Base-by-base conservation (phyloP, 1,139 yeast species). In the Lizanozyma gosingica region DNA sequence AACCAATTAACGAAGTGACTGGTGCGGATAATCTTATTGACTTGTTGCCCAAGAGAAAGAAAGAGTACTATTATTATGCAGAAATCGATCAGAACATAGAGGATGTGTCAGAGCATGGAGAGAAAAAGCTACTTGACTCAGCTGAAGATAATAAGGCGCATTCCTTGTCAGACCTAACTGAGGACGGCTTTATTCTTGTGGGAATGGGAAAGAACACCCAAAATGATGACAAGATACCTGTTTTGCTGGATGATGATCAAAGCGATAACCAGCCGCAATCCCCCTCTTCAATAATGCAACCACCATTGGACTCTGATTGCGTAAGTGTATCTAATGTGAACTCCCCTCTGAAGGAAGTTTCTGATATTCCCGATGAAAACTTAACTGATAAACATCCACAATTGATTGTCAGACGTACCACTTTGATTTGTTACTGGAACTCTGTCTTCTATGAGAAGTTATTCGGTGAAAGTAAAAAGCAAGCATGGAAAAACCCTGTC, bases 361-460 rank as follows among this genome's bases (percentile, higher is more conserved):
- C 50, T 18, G 52, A 49, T 14, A 46, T 47, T 17, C 51, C 47
- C n/a, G 53, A 47, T 15, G 47, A 47, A 18, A 47, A 6, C 11
- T 6, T 22, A 11, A 11, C 11, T 11, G 11, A 22, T 22, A 22
- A 22, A 22, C 6, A 6, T 22, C 6, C 29, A 6, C 29, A 6
- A 22, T 22, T 22, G 29, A 22, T 22, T 6, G 29, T 22, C 29
- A 22, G 11, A 22, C 9, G 65, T 35, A 76, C 73, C 29, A 73
- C 83, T 1, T 60, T 87, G 18, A 73, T 86, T 6, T 80, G 94
- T 55, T 85, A 85, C 50, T 87, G 95, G 94, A 64, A 68, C 32
- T 57, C 62, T 3, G 68, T 61, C 2, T 55, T 63, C 1, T 72
- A 71, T 49, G 67, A 70, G 34, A 66, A 67, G 11, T 75, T 78